Evolutionary conservation across 352 stramenopile genomes (phyloP).

Genomic region (Phytophthora sp.): DNA sequence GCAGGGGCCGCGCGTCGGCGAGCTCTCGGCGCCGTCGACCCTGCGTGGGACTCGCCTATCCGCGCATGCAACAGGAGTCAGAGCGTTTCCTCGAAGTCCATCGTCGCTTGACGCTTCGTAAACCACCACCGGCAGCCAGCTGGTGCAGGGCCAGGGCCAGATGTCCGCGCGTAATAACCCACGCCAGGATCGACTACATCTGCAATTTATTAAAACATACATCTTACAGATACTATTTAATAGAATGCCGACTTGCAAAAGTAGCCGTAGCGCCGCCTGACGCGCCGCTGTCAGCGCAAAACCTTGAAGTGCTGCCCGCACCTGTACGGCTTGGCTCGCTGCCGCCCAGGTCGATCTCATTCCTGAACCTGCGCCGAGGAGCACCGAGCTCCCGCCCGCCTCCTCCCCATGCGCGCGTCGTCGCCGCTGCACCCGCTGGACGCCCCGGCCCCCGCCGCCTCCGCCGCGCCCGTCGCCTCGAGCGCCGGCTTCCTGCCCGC

Average conservation of each 20-base stretch:
- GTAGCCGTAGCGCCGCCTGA: too few relatives aligned
- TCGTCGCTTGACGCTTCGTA: slow-evolving; percentile 5
- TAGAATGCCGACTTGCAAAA: too few relatives aligned
- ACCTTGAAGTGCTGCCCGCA: slow-evolving; percentile 12
- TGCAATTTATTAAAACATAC: too few relatives aligned
- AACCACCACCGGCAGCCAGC: too few relatives aligned
- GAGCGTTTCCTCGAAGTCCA: slow-evolving; percentile 12
- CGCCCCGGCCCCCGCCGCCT: background rate
- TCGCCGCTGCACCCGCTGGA: slow-evolving; percentile 26
- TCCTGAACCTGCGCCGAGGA: slow-evolving; percentile 27
- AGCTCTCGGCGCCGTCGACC: too few relatives aligned
- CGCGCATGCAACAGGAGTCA: slow-evolving; percentile 2
- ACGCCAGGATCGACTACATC: too few relatives aligned
- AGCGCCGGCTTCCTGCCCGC: slow-evolving; percentile 5
- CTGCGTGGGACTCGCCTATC: too few relatives aligned
- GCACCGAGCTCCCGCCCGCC: background rate
- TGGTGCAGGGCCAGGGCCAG: too few relatives aligned
- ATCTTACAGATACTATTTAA: too few relatives aligned
- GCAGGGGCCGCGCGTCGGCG: too few relatives aligned
- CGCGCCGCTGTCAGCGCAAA: slow-evolving; percentile 6
- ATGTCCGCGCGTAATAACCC: too few relatives aligned
- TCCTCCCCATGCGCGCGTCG: slow-evolving; percentile 23
- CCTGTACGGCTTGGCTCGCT: background rate
- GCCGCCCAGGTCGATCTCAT: slow-evolving; percentile 7
- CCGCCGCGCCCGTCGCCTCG: background rate